Conservation (phyloP, 2,329 filamentous ascomycete species). For the Pleomassaria siparia region DNA sequence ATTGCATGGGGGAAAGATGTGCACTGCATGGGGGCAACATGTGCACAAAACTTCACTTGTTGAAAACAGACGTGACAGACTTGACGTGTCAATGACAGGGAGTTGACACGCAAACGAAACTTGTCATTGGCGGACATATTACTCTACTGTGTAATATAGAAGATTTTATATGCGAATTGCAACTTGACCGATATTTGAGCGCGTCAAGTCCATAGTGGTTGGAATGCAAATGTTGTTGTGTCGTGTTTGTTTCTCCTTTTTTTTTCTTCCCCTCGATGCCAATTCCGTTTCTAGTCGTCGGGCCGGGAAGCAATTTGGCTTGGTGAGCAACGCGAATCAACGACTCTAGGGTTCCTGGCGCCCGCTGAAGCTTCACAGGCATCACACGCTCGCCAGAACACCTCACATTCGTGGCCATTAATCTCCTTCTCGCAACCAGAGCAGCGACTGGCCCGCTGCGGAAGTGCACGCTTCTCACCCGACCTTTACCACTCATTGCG, state of each 20-base stretch:
- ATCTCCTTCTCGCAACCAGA: constrained; percentile 16
- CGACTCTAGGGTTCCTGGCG: background rate
- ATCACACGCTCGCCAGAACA: constrained; percentile 13
- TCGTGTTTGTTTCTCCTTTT: background rate
- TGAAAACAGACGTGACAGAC: background rate
- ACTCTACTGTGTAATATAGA: too few species aligned
- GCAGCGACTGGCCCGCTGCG: constrained; percentile 17
- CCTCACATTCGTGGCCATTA: constrained; percentile 19
- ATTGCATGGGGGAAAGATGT: background rate
- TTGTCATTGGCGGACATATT: too few species aligned
- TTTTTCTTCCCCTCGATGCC: background rate
- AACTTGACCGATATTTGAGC: background rate
- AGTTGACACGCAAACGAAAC: too few species aligned
- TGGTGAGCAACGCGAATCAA: background rate
- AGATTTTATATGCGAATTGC: background rate
- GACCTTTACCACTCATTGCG: constrained; percentile 24
- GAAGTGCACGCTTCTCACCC: constrained; percentile 17
- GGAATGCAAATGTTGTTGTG: background rate
- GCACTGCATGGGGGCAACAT: background rate
- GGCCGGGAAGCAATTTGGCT: constrained; percentile 1
- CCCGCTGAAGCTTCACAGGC: background rate
- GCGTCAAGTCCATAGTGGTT: background rate
- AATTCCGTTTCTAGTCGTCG: background rate
- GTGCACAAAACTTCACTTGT: background rate
- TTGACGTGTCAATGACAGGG: too few species aligned